Evolutionary conservation across 805 yeast genomes (phyloP).

Genomic region (Hanseniaspora valbyensis): DNA sequence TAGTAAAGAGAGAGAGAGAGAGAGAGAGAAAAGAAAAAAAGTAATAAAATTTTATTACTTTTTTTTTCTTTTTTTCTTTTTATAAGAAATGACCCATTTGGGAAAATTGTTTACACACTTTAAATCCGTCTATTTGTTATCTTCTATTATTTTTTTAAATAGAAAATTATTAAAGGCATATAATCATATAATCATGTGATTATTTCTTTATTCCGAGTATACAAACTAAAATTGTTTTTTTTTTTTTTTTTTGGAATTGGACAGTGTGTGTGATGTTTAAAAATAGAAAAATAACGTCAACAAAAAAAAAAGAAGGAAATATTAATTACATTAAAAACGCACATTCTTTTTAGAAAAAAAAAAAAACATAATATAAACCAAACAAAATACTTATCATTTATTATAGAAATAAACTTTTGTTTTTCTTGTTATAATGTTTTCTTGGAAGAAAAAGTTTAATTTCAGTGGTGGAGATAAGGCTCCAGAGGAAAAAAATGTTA

Average conservation of each 20-base stretch:
- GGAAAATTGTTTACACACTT: not conserved
- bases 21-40: not conserved
- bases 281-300: too few relatives aligned
- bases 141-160: too few relatives aligned
- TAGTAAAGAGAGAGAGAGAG: too few relatives aligned
- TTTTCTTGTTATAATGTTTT: constrained; percentile 12
- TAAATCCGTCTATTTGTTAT: too few relatives aligned
- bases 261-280: too few relatives aligned
- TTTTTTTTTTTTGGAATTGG: too few relatives aligned
- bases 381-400: not conserved
- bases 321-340: too few relatives aligned
- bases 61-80: not conserved
- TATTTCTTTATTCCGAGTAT: too few relatives aligned
- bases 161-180: too few relatives aligned
- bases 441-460: constrained; percentile 14
- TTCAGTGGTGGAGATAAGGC: constrained; percentile 8
- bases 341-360: not conserved
- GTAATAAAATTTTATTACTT: not conserved
- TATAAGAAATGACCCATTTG: not conserved
- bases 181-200: too few relatives aligned
- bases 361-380: not conserved
- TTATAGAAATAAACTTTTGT: constrained; percentile 3
- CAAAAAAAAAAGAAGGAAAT: too few relatives aligned
- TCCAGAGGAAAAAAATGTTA: not conserved
- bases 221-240: too few relatives aligned